A percentile compares a stretch with the other conserved stretches of the same genome.
Conservation (phyloP, 169 alveolate species). For the Plasmodium coatneyi region DNA sequence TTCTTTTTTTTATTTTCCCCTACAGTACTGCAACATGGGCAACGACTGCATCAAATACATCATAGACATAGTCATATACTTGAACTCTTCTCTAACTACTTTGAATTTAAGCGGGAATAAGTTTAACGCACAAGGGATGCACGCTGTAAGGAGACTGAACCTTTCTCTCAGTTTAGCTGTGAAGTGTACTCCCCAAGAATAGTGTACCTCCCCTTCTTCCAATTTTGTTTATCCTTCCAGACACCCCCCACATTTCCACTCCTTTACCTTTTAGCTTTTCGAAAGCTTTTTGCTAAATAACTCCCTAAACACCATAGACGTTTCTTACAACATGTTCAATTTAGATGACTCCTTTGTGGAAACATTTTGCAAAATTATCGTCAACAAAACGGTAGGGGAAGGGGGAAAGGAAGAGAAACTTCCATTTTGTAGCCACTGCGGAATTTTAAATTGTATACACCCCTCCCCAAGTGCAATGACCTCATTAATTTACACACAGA, state of each 20-base stretch:
- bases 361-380: conserved; percentile 23
- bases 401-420: conserved; percentile 13
- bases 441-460: background rate
- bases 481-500: background rate
- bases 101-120: conserved; percentile 52
- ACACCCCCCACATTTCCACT: background rate
- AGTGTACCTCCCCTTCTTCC: background rate
- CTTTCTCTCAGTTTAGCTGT: background rate
- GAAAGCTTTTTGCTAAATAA: conserved; percentile 61
- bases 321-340: conserved; percentile 66
- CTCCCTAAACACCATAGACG: conserved; percentile 30
- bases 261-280: conserved; percentile 30
- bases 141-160: conserved; percentile 10
- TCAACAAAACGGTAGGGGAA: conserved; percentile 30
- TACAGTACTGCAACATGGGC: conserved; percentile 55
- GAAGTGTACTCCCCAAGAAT: background rate
- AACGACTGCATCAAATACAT: conserved; percentile 55
- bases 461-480: background rate
- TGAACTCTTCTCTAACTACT: conserved; percentile 55
- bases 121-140: conserved; percentile 44
- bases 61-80: conserved; percentile 55
- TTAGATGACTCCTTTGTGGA: conserved; percentile 32
- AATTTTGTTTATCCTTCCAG: background rate
- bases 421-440: background rate
- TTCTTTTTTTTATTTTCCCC: background rate